Evolutionary conservation across 805 yeast species (phyloP).

Genomic region (Hagleromyces aurorensis): DNA sequence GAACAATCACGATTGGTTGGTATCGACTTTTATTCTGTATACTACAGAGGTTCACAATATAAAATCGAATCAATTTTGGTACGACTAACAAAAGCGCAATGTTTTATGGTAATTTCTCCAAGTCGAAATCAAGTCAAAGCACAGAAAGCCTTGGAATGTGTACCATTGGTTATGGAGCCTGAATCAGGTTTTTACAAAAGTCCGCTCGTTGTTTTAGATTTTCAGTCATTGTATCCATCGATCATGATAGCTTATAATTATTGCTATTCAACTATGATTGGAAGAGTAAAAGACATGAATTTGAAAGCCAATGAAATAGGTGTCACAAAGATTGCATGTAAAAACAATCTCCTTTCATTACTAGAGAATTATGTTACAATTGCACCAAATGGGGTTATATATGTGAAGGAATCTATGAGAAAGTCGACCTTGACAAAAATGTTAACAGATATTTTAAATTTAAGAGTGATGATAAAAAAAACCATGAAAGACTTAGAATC

Average conservation of each 20-base stretch:
- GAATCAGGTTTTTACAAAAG: constrained; percentile 74
- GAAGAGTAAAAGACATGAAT: constrained; percentile 49
- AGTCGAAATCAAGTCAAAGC: constrained; percentile 70
- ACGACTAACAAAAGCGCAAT: constrained; percentile 70
- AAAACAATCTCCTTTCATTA: constrained; percentile 48
- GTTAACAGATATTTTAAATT: constrained; percentile 75
- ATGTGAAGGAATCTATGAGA: constrained; percentile 56
- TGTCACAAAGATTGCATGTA: constrained; percentile 40
- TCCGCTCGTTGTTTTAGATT: constrained; percentile 85
- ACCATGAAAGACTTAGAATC: constrained; percentile 50
- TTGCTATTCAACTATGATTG: constrained; percentile 69
- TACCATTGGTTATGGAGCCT: constrained; percentile 93
- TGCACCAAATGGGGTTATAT: constrained; percentile 85
- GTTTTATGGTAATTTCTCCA: constrained; percentile 67
- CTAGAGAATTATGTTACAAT: constrained; percentile 49
- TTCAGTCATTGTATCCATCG: constrained; percentile 91
- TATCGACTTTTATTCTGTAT: constrained; percentile 79
- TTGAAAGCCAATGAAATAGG: constrained; percentile 44
- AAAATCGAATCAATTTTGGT: constrained; percentile 82
- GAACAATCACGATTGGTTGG: constrained; percentile 86
- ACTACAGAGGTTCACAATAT: constrained; percentile 87
- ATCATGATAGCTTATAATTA: constrained; percentile 85
- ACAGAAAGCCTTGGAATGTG: constrained; percentile 78
- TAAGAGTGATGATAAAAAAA: constrained; percentile 68
- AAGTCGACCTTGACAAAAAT: constrained; percentile 72